These are phyloP conservation scores for Talaromyces rugulosus DNA, from an alignment of 2,329 filamentous ascomycete species.

Conservation along the genomic window DNA sequence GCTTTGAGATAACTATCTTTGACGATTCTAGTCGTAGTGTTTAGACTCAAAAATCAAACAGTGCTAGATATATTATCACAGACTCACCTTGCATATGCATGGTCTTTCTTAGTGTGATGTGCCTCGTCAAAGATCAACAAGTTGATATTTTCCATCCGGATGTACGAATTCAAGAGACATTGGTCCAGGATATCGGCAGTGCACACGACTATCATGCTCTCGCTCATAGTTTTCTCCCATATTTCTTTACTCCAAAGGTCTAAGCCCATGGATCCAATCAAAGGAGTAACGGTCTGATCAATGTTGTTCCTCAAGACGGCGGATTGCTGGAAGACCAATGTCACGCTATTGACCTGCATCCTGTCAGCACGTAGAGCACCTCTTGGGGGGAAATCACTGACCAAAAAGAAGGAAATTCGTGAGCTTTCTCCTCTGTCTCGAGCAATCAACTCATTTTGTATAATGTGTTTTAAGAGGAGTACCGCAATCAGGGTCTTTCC, in stretches of 20 bases:
- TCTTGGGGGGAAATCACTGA: conserved; percentile 27
- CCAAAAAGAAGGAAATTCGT: conserved; percentile 80
- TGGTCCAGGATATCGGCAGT: conserved; percentile 83
- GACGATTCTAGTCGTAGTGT: conserved; percentile 58
- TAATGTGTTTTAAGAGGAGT: conserved; percentile 69
- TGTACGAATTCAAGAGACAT: conserved; percentile 72
- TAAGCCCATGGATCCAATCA: conserved; percentile 66
- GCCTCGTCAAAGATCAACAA: conserved; percentile 93
- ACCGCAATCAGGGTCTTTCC: conserved; percentile 97
- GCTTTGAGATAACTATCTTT: conserved; percentile 71
- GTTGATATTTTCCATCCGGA: conserved; percentile 78
- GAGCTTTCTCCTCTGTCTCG: conserved; percentile 57
- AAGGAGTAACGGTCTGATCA: conserved; percentile 66
- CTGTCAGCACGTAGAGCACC: conserved; percentile 14
- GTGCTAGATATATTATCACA: not conserved
- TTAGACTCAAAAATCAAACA: conserved; percentile 8
- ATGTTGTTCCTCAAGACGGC: conserved; percentile 78
- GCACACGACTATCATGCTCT: conserved; percentile 83
- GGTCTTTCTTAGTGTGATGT: conserved; percentile 91
- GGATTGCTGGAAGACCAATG: conserved; percentile 84
- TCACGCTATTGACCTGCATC: conserved; percentile 71
- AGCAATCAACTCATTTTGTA: conserved; percentile 72
- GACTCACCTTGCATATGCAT: conserved; percentile 69
- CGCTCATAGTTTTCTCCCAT: conserved; percentile 55
- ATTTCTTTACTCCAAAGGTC: conserved; percentile 58